Evolutionary conservation across 352 stramenopile genomes (phyloP).

Genomic region (Pythium brachiatum): DNA sequence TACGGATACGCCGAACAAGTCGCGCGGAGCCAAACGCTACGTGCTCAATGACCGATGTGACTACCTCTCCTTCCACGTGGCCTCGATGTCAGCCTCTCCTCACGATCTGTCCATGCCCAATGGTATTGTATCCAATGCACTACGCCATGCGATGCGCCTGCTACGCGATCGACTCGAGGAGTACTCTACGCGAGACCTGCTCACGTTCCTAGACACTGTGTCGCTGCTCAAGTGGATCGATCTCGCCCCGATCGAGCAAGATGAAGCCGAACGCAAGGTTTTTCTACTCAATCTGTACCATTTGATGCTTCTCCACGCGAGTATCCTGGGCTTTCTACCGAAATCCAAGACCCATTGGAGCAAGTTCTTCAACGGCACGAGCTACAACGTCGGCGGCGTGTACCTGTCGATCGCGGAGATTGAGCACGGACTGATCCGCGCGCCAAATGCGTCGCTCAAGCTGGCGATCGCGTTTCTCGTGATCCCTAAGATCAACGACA

Average conservation of each 20-base stretch:
- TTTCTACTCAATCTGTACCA: conserved; percentile 69
- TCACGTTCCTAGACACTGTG: conserved; percentile 37
- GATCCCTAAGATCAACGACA: conserved; percentile 36
- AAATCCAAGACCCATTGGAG: conserved; percentile 50
- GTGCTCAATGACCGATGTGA: conserved; percentile 51
- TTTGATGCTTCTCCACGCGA: conserved; percentile 42
- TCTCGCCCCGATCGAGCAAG: conserved; percentile 16
- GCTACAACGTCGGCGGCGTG: conserved; percentile 45
- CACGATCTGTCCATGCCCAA: conserved; percentile 21
- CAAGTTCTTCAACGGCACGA: conserved; percentile 59
- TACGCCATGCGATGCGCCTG: conserved; percentile 23
- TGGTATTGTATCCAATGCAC: conserved; percentile 12
- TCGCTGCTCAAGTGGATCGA: conserved; percentile 34
- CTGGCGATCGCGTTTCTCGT: conserved; percentile 43
- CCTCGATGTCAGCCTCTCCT: not conserved
- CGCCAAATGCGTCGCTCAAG: conserved; percentile 36
- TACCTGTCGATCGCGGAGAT: conserved; percentile 54
- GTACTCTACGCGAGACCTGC: conserved; percentile 33
- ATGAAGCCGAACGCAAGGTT: conserved; percentile 30
- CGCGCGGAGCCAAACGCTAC: conserved; percentile 27
- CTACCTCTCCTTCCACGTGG: conserved; percentile 20
- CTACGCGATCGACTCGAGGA: conserved; percentile 20
- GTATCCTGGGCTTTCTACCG: conserved; percentile 40
- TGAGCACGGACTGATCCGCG: conserved; percentile 49
- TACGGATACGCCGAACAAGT: conserved; percentile 17